These are phyloP conservation scores for Gossypium australe DNA, from an alignment of 345 rosid species.

Conservation along the genomic window DNA sequence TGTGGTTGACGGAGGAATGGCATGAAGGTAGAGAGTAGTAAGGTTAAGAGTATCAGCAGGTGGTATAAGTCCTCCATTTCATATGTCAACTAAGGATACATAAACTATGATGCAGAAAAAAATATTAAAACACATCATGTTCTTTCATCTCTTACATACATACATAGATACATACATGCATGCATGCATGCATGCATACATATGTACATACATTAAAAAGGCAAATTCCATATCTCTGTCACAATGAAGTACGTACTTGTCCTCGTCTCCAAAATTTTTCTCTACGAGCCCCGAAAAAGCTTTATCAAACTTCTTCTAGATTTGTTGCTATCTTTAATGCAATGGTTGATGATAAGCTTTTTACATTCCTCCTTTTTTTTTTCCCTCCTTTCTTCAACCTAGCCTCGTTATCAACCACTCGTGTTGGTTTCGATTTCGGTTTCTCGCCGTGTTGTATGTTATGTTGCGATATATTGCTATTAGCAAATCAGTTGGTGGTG, in stretches of 20 bases:
- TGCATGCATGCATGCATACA: neutral
- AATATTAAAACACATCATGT: neutral
- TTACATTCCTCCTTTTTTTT: slow-evolving; percentile 11
- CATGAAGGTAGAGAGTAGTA: too few relatives aligned
- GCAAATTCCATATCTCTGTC: slow-evolving; percentile 48
- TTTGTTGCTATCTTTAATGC: neutral
- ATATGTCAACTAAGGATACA: neutral
- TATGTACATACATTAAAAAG: neutral
- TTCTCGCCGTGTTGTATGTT: slow-evolving; percentile 17
- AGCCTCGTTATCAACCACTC: slow-evolving; percentile 1
- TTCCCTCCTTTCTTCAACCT: slow-evolving; percentile 2
- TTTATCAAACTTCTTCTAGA: neutral
- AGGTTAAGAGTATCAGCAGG: too few relatives aligned
- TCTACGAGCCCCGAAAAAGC: neutral
- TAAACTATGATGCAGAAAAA: neutral
- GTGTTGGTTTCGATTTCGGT: neutral
- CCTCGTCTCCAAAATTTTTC: slow-evolving; percentile 24
- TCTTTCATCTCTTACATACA: neutral
- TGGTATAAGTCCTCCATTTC: neutral
- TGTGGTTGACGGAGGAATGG: neutral
- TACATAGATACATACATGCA: neutral
- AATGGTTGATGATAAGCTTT: slow-evolving; percentile 22
- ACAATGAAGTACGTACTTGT: slow-evolving; percentile 26
- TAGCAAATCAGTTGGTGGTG: neutral
- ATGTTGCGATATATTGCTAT: neutral